phyloP scores from a whole-genome alignment of 202 grass and related monocot genomes.

The Setaria italica region DNA sequence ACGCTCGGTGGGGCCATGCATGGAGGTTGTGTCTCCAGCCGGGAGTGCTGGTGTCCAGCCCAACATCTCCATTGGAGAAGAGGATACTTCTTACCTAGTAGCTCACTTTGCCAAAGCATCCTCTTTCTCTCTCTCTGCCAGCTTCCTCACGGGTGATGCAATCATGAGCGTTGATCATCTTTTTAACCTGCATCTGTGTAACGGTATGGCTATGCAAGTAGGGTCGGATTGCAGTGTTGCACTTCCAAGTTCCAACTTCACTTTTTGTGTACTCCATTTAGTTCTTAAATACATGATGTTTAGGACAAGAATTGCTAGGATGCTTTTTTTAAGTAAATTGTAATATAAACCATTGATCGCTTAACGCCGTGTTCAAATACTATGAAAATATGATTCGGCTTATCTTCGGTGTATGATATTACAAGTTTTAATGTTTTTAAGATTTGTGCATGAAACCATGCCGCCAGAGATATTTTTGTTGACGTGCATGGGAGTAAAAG shows the following conservation, averaged over 20 bases:
- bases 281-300: no score
- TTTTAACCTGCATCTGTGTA: conserved; percentile 11
- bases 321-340: background rate
- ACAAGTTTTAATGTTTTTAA: background rate
- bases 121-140: conserved; percentile 11
- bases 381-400: background rate
- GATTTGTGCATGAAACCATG: background rate
- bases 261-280: background rate
- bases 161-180: conserved; percentile 40
- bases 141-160: conserved; percentile 40
- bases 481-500: background rate
- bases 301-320: background rate
- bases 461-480: background rate
- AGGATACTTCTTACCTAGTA: background rate
- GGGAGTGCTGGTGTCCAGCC: conserved; percentile 31
- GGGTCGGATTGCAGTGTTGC: background rate
- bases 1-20: conserved; percentile 25
- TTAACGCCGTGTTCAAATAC: background rate
- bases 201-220: conserved; percentile 6
- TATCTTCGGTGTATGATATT: background rate
- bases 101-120: conserved; percentile 27
- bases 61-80: conserved; percentile 47
- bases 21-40: conserved; percentile 33
- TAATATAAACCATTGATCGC: background rate
- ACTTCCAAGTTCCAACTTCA: background rate